These are phyloP conservation scores for Exophiala viscosa DNA, from an alignment of 2,329 filamentous ascomycete genomes.

Conservation along the genomic window DNA sequence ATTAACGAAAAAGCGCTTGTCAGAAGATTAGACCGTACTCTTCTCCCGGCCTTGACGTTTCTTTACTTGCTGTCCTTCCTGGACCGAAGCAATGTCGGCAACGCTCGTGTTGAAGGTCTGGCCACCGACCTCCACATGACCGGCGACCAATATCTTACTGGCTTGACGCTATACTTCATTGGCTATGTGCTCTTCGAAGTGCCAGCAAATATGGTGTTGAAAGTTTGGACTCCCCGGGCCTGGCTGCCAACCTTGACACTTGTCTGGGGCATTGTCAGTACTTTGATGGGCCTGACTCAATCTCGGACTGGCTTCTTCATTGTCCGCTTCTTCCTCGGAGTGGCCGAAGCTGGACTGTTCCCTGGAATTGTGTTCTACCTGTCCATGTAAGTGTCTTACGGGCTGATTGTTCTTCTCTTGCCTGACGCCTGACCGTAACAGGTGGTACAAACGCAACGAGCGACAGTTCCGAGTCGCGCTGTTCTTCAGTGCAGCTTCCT, in stretches of 20 bases:
- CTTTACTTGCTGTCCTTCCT: constrained; percentile 45
- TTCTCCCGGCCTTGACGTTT: constrained; percentile 43
- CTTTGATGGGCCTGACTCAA: constrained; percentile 49
- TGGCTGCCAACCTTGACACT: constrained; percentile 27
- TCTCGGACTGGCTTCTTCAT: constrained; percentile 15
- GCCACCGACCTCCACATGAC: constrained; percentile 36
- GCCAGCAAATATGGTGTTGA: constrained; percentile 36
- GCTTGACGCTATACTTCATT: constrained; percentile 23
- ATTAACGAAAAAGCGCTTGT: constrained; percentile 39
- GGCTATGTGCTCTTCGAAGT: constrained; percentile 32
- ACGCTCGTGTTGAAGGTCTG: constrained; percentile 39
- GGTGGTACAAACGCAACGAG: constrained; percentile 59
- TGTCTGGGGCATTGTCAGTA: constrained; percentile 48
- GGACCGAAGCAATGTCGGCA: constrained; percentile 44
- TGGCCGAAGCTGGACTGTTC: constrained; percentile 36
- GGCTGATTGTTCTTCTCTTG: neutral
- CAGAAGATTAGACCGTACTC: constrained; percentile 42
- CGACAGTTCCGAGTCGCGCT: constrained; percentile 57
- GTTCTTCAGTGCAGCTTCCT: constrained; percentile 57
- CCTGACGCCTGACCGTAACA: neutral
- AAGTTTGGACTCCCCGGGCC: constrained; percentile 15
- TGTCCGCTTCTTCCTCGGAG: constrained; percentile 41
- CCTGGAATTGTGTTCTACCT: constrained; percentile 56
- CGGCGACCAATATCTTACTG: constrained; percentile 17
- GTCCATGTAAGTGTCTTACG: constrained; percentile 40